Base-by-base conservation (phyloP, 1,284 basidiomycete genomes). In the Lentinula novae-zelandiae region DNA sequence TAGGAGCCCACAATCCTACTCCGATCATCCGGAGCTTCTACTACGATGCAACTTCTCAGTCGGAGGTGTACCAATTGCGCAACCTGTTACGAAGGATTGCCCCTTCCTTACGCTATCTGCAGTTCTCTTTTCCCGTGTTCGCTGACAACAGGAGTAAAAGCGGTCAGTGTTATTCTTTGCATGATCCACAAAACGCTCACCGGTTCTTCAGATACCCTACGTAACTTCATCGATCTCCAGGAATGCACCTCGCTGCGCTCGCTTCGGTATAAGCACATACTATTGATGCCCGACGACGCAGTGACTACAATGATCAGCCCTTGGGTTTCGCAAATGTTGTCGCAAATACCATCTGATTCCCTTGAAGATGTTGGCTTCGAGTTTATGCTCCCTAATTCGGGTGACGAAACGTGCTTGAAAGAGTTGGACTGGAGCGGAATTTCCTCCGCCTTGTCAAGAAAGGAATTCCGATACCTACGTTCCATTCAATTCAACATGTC, bases 231-330 rank as follows among this genome's bases (percentile, higher is more conserved):
- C n/a, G 34, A 57, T 31, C 42, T 57, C 15, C 36, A 38, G 27
- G 57, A 51, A 40, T 58, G 57, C 48, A 58, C 57, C 31, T 38
- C n/a, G 17, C 48, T 58, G 46, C 57, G 57, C 17, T 58, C 57
- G 10, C 57, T 58, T 51, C 57, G 20, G 12, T 58, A 58, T 20
- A 58, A 51, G 15, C 57, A 58, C 12, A 57, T 57, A 33, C 33
- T 57, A 9, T 40, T 58, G 22, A n/a, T 40, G 27, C 46, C 46
- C 34, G 15, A 51, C 17, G 48, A 58, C 9, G 48, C 46, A 9
- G 20, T 51, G 36, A 57, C 44, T 6, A 48, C 55, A 8, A 56
- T 51, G 57, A 58, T 58, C 22, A 39, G 13, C 17, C 57, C 48
- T 51, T 51, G 57, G 55, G 46, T 57, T 34, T 36, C 44, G 6